These are phyloP conservation scores for Rhodotorula sp. DNA, from an alignment of 1,284 basidiomycete species.

Conservation along the genomic window DNA sequence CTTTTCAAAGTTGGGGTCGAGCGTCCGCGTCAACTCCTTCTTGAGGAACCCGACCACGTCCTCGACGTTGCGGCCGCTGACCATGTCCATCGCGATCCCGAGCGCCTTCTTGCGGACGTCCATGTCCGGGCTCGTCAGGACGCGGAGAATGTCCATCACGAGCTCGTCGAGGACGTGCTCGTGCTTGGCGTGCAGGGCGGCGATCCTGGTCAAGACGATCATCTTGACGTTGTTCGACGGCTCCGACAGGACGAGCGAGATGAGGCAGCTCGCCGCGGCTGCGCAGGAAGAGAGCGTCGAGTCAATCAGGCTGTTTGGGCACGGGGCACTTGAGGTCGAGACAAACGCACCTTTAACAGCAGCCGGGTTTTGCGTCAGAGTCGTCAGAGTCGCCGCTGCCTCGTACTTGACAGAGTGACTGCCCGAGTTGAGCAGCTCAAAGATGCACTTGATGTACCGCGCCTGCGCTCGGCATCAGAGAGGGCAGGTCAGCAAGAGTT, in stretches of 20 bases:
- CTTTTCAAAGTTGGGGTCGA: constrained; percentile 69
- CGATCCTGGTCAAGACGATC: constrained; percentile 92
- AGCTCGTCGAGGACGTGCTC: constrained; percentile 87
- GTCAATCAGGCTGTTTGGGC: not conserved
- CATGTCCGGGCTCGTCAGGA: constrained; percentile 89
- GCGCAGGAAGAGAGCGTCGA: constrained; percentile 16
- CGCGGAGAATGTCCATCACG: constrained; percentile 94
- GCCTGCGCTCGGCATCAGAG: constrained; percentile 51
- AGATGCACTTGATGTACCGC: constrained; percentile 90
- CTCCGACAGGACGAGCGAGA: constrained; percentile 89
- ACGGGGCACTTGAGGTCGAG: not conserved
- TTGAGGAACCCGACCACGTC: constrained; percentile 95
- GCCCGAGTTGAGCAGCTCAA: constrained; percentile 86
- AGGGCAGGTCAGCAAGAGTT: not conserved
- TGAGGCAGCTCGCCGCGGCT: constrained; percentile 88
- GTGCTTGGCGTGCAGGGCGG: constrained; percentile 78
- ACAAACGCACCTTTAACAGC: constrained; percentile 81
- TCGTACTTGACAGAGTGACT: constrained; percentile 98
- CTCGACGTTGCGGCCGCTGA: constrained; percentile 93
- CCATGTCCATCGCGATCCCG: constrained; percentile 87
- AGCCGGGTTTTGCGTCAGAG: constrained; percentile 91
- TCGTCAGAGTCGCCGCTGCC: constrained; percentile 91
- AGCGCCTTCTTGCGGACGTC: constrained; percentile 95
- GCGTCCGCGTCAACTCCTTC: constrained; percentile 93
- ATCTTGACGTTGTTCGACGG: constrained; percentile 96